phyloP scores from a whole-genome alignment of 768 basidiomycete genomes.

The Strobilomyces confusus region DNA sequence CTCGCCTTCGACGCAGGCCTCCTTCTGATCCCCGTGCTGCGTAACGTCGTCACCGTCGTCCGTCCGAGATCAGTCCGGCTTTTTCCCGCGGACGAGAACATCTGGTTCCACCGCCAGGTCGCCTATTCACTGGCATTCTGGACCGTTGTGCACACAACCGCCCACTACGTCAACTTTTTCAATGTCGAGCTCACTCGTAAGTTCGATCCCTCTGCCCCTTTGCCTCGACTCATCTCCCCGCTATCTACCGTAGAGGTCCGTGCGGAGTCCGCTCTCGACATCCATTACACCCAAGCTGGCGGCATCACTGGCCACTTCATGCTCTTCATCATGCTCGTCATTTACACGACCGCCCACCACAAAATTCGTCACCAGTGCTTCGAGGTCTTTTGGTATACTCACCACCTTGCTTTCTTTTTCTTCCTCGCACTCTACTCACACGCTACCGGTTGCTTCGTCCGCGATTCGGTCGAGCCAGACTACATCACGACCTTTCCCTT shows the following conservation, averaged over 20 bases:
- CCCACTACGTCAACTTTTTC: conserved; percentile 92
- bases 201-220: conserved; percentile 29
- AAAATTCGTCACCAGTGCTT: conserved; percentile 88
- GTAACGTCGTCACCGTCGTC: conserved; percentile 80
- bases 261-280: conserved; percentile 67
- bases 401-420: conserved; percentile 92
- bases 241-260: conserved; percentile 62
- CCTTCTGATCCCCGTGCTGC: conserved; percentile 85
- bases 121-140: conserved; percentile 94
- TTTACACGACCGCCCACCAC: conserved; percentile 88
- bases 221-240: background rate
- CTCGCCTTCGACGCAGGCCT: conserved; percentile 84
- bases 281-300: conserved; percentile 85
- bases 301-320: conserved; percentile 96
- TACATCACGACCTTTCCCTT: conserved; percentile 74
- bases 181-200: conserved; percentile 84
- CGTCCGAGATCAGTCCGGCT: conserved; percentile 79
- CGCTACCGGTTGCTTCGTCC: conserved; percentile 93
- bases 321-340: conserved; percentile 89
- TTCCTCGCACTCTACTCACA: conserved; percentile 88
- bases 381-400: conserved; percentile 97
- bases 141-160: conserved; percentile 88
- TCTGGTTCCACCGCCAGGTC: conserved; percentile 94
- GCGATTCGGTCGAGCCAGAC: conserved; percentile 74
- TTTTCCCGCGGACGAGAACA: conserved; percentile 91